Evolutionary conservation across 345 rosid genomes (phyloP), one percentile per base, ranked within the genome.

Genomic region (Dipteronia sinensis): DNA sequence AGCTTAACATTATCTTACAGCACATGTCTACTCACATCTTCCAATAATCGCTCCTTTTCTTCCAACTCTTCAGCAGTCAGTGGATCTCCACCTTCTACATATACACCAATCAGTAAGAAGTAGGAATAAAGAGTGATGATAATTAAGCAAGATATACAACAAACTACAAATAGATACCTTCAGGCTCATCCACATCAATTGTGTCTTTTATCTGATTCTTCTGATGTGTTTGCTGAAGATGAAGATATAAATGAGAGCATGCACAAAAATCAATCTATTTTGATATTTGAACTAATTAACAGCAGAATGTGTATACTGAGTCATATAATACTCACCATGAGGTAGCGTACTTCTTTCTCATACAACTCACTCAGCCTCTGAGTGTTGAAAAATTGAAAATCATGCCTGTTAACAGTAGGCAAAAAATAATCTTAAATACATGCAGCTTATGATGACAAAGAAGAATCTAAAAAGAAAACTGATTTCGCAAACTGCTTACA

Each of bases 341-440:
- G 94, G 83, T 84, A 89, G 82, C 98, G 98, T 3, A 96, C 99
- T 92, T 96, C 99, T 82, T 94, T 96, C 89, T 96, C 99, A 88
- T 94, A 96, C 82, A 97, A 77, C 75, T 97, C 98, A 29, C 92
- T 97, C 71, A 97, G 81, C 91, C 99, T 93, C 71, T 94, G 98
- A 40, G 89, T 93, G 87, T 97, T 94, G 79, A 97, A 97, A 85
- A 97, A 97, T 88, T 97, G 98, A 82, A 91, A 97, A 81, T 94
- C 99, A 42, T 97, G 99, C 89, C 99, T 88, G 87, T 65, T 64
- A 84, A 71, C 51, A 79, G 74, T 51, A 80, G 59, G 74, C 42
- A 78, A 55, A 56, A 23, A 58, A 38, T 63, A 44, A 7, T 66
- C 23, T 8, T 58, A 56, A 84, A 53, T 76, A 72, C 62, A 72